These are phyloP conservation scores for Coemansia sp. DNA, from an alignment of 192 early-diverging fungal genomes.

Conservation along the genomic window DNA sequence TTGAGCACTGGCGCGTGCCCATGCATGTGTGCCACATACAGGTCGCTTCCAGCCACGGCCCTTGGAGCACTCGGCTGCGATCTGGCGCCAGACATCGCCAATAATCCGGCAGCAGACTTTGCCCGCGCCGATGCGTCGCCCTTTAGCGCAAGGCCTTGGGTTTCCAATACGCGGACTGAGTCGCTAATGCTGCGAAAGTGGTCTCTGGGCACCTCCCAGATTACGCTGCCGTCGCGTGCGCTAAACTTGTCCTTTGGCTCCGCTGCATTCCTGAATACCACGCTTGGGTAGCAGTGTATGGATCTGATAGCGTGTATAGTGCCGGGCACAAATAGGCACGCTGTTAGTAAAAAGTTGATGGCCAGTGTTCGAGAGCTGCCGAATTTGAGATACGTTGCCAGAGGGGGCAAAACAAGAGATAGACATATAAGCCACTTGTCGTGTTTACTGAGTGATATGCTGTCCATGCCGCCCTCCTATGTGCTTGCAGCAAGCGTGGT, in stretches of 20 bases:
- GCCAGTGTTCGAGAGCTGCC: slow-evolving; percentile 33
- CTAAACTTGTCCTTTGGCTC: slow-evolving; percentile 14
- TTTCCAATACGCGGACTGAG: slow-evolving; percentile 27
- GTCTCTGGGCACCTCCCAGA: slow-evolving; percentile 42
- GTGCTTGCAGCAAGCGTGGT: neutral
- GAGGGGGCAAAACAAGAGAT: slow-evolving; percentile 19
- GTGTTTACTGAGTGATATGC: slow-evolving; percentile 37
- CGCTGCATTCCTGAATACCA: slow-evolving; percentile 23
- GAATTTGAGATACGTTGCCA: slow-evolving; percentile 43
- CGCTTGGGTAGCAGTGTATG: slow-evolving; percentile 38
- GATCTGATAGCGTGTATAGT: slow-evolving; percentile 33
- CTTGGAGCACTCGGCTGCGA: slow-evolving; percentile 5
- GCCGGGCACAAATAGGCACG: slow-evolving; percentile 31
- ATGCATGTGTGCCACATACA: slow-evolving; percentile 38
- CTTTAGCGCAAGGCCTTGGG: slow-evolving; percentile 18
- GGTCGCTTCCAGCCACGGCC: neutral
- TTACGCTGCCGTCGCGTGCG: slow-evolving; percentile 30
- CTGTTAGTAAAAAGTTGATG: slow-evolving; percentile 35
- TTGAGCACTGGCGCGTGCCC: slow-evolving; percentile 41
- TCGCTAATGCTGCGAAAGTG: slow-evolving; percentile 42
- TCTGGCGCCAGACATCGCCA: slow-evolving; percentile 17
- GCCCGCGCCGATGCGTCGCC: slow-evolving; percentile 7
- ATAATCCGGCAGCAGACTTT: slow-evolving; percentile 25
- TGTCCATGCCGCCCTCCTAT: slow-evolving; percentile 15
- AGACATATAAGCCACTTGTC: slow-evolving; percentile 35